phyloP scores from a whole-genome alignment of 805 yeast genomes.

The Zygosaccharomyces pseudorouxii region DNA sequence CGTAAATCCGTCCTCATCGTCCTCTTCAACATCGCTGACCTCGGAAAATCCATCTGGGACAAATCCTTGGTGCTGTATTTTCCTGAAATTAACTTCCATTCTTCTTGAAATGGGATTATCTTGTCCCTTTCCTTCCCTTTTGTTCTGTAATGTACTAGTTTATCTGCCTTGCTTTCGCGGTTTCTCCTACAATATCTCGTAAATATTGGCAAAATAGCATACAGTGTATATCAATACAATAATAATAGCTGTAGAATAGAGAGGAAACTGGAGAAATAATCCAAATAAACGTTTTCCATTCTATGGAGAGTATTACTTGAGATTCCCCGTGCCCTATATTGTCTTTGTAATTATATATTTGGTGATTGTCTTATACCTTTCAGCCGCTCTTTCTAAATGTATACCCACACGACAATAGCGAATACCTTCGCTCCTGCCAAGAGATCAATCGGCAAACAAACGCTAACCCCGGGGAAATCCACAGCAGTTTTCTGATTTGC shows the following conservation, averaged over 20 bases:
- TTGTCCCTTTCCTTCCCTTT: neutral
- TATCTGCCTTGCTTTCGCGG: neutral
- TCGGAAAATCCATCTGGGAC: constrained; percentile 13
- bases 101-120: neutral
- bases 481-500: neutral
- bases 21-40: constrained; percentile 14
- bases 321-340: no score
- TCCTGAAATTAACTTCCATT: constrained; percentile 5
- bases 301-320: no score
- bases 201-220: neutral
- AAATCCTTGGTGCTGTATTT: constrained; percentile 1
- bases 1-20: constrained; percentile 10
- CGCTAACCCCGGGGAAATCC: neutral
- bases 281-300: no score
- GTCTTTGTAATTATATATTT: no score
- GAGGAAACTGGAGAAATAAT: no score
- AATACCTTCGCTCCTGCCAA: neutral
- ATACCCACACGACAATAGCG: neutral
- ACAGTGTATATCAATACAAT: neutral
- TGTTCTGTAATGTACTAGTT: neutral
- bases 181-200: neutral
- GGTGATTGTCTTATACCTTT: no score
- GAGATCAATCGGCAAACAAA: neutral
- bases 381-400: neutral
- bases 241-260: no score